Evolutionary conservation across 768 basidiomycete genomes (phyloP), one percentile per base, ranked within the genome.

Genomic region (Boletus eberwhitei): DNA sequence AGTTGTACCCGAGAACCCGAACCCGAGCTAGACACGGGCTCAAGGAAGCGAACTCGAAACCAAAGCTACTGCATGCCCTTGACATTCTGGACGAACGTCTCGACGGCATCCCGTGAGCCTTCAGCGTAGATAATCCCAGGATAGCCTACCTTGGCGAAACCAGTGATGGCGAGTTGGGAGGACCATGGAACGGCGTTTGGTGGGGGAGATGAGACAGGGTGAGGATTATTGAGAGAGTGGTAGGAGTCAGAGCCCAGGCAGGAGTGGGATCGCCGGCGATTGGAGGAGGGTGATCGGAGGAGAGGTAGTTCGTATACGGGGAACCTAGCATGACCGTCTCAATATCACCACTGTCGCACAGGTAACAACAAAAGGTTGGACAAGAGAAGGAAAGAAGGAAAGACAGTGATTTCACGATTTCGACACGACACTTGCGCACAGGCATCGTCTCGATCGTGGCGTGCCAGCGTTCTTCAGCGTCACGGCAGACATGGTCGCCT

Each of bases 111-210:
- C 40, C 74, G 72, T 21, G 60, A 60, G 9, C 88, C 88, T 64
- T 83, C 75, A 17, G 78, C 84, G 52, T 88, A 90, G 41, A 90
- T 87, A 41, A 88, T 75, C 5, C 87, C 88, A 12, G 88, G 88
- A 66, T 89, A 80, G 0, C 88, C 87, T 11, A 86, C 77, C 69
- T 90, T 90, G 1, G 86, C 83, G 64, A 89, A 90, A 0, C 89
- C 87, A 1, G 71, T 59, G 13, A 90, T 59, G 4, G 69, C 69
- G 39, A 88, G 77, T 7, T 79, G 74, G 14, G 77, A 73, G 2
- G 84, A 77, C 79, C 31, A 84, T 71, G 55, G 79, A 74, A 36
- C 81, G 77, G 50, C 87, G 76, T 71, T 88, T 87, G 62, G 78
- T 74, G 24, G 83, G 75, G 48, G 89, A 84, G 39, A 83, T 71